A percentile compares a stretch with the other conserved stretches of the same genome.
Conservation (phyloP, 2,329 filamentous ascomycete genomes). For the Botrytis galanthina region DNA sequence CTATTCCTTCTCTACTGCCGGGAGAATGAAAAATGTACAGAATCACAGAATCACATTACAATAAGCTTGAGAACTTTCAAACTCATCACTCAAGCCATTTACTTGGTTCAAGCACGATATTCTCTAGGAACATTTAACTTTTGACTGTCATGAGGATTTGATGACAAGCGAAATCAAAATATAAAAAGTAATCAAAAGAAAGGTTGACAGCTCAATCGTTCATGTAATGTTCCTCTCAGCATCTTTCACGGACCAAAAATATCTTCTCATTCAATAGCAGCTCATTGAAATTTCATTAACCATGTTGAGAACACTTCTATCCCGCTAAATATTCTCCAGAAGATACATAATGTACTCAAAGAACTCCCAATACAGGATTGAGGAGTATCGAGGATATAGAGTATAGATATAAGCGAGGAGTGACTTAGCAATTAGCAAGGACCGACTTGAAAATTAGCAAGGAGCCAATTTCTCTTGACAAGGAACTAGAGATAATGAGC, state of each 20-base stretch:
- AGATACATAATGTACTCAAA: fast-evolving
- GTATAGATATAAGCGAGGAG: not conserved
- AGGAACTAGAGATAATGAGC: not conserved
- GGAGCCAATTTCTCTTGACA: not conserved
- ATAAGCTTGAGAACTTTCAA: not conserved
- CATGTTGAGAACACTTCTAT: not conserved
- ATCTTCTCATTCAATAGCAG: not conserved
- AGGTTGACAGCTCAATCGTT: too few relatives aligned
- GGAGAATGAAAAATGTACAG: not conserved
- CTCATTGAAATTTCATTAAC: not conserved
- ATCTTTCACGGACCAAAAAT: not conserved
- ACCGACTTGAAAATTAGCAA: too few relatives aligned
- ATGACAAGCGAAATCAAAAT: not conserved
- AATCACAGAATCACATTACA: not conserved
- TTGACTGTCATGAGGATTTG: too few relatives aligned
- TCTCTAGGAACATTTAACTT: not conserved
- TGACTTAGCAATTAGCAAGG: too few relatives aligned
- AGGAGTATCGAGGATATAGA: not conserved
- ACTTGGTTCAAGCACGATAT: not conserved
- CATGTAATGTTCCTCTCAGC: not conserved
- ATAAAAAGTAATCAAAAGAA: too few relatives aligned
- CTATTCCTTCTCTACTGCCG: not conserved
- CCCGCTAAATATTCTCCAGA: not conserved
- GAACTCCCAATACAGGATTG: not conserved
- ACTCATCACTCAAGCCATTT: not conserved